phyloP scores from a whole-genome alignment of 495 filamentous ascomycete genomes.

The Hyphodiscus hymeniophilus region DNA sequence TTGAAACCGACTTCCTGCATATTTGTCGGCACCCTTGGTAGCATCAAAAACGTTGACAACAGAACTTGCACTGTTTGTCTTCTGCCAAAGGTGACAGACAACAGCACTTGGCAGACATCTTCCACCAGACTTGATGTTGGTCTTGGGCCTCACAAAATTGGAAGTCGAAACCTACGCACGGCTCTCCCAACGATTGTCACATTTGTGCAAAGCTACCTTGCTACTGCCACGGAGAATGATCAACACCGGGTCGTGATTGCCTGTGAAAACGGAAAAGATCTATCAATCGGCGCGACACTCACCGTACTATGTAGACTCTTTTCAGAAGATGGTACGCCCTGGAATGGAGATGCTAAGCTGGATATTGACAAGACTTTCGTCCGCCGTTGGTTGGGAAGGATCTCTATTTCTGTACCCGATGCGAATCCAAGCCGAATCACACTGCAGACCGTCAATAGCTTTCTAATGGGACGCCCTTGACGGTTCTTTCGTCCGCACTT shows the following conservation, averaged over 20 bases:
- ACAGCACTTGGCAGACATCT: slow-evolving; percentile 26
- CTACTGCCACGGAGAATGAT: background rate
- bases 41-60: slow-evolving; percentile 6
- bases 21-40: slow-evolving; percentile 18
- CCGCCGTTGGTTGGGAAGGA: slow-evolving; percentile 64
- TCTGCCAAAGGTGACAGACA: slow-evolving; percentile 25
- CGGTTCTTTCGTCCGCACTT: background rate
- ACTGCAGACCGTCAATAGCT: slow-evolving; percentile 80
- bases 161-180: slow-evolving; percentile 64
- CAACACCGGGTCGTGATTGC: slow-evolving; percentile 38
- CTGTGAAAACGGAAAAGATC: slow-evolving; percentile 56
- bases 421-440: slow-evolving; percentile 75
- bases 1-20: slow-evolving; percentile 25
- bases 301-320: slow-evolving; percentile 56
- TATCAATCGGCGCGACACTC: slow-evolving; percentile 55
- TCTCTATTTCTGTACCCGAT: slow-evolving; percentile 63
- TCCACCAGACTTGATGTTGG: slow-evolving; percentile 49
- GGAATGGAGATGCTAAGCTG: slow-evolving; percentile 3
- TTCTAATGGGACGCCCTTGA: slow-evolving; percentile 51
- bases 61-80: slow-evolving; percentile 20
- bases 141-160: slow-evolving; percentile 57
- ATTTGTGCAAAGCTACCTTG: slow-evolving; percentile 23
- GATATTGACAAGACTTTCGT: slow-evolving; percentile 63
- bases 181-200: slow-evolving; percentile 50
- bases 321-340: slow-evolving; percentile 42